A percentile compares a stretch with the other conserved stretches of the same genome.
phyloP scores from a whole-genome alignment of 768 basidiomycete species.

The Dioszegia hungarica region DNA sequence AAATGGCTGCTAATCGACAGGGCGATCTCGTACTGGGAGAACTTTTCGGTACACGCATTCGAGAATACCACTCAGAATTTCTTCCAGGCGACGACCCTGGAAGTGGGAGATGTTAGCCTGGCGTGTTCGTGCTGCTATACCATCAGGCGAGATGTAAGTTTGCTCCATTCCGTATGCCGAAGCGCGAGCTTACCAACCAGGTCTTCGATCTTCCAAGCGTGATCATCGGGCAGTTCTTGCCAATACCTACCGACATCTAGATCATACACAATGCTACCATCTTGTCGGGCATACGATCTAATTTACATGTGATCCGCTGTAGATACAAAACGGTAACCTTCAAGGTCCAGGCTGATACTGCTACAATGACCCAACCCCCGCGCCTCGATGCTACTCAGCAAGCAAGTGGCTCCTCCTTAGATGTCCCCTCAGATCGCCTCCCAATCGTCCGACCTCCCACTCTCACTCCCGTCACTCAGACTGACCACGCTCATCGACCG shows the following conservation, averaged over 20 bases:
- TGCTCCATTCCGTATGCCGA: conserved; percentile 6
- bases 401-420: not conserved
- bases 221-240: conserved; percentile 41
- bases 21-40: conserved; percentile 61
- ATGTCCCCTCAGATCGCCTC: conserved; percentile 4
- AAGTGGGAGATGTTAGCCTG: conserved; percentile 58
- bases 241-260: conserved; percentile 12
- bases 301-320: too few relatives aligned
- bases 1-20: conserved; percentile 28
- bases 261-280: too few relatives aligned
- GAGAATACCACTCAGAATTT: conserved; percentile 95
- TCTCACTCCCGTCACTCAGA: conserved; percentile 25
- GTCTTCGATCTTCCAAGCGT: conserved; percentile 41
- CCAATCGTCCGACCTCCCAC: conserved; percentile 13
- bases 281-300: too few relatives aligned
- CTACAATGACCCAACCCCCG: too few relatives aligned
- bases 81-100: conserved; percentile 83
- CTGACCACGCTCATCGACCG: conserved; percentile 32
- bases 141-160: conserved; percentile 67
- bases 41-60: conserved; percentile 93
- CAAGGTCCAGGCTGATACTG: too few relatives aligned
- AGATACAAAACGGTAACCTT: not conserved
- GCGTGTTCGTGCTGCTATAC: conserved; percentile 94
- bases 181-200: conserved; percentile 1
- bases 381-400: too few relatives aligned